phyloP scores from a whole-genome alignment of 1,284 basidiomycete genomes.

The Chiua sp. region DNA sequence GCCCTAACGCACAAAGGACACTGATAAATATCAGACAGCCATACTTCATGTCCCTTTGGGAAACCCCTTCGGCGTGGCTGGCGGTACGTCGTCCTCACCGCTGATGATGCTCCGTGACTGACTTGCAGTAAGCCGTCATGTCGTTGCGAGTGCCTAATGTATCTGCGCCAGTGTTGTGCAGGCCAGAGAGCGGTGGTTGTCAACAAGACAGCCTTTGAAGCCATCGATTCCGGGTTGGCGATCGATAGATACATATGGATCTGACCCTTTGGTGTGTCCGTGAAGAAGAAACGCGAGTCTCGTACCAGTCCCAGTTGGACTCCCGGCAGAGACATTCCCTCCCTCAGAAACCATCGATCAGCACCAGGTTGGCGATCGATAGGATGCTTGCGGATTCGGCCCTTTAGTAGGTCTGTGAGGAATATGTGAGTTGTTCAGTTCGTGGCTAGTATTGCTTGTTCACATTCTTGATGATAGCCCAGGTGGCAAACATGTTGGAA shows the following conservation, averaged over 20 bases:
- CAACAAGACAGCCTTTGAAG: not conserved
- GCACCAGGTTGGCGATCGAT: constrained; percentile 24
- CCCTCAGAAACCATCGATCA: not conserved
- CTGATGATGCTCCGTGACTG: not conserved
- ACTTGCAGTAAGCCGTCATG: constrained; percentile 11
- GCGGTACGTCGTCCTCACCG: constrained; percentile 10
- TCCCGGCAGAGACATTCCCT: no score
- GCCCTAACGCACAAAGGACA: constrained; percentile 30
- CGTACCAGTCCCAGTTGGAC: no score
- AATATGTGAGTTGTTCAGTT: constrained; percentile 13
- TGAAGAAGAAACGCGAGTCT: no score
- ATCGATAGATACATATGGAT: no score
- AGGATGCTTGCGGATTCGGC: constrained; percentile 26
- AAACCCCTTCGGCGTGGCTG: constrained; percentile 40
- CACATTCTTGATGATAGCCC: constrained; percentile 15
- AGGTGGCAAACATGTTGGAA: constrained; percentile 17
- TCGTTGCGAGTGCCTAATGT: constrained; percentile 22
- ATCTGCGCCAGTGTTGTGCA: constrained; percentile 10
- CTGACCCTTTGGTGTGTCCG: no score
- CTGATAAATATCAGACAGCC: constrained; percentile 18
- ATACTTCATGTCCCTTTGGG: constrained; percentile 17
- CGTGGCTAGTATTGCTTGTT: not conserved
- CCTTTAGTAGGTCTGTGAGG: constrained; percentile 28
- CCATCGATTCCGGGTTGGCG: constrained; percentile 13
- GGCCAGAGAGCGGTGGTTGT: constrained; percentile 18